A percentile compares a stretch with the other conserved stretches of the same genome.
Conservation (phyloP, 805 yeast genomes). For the Cyberlindnera petersonii region DNA sequence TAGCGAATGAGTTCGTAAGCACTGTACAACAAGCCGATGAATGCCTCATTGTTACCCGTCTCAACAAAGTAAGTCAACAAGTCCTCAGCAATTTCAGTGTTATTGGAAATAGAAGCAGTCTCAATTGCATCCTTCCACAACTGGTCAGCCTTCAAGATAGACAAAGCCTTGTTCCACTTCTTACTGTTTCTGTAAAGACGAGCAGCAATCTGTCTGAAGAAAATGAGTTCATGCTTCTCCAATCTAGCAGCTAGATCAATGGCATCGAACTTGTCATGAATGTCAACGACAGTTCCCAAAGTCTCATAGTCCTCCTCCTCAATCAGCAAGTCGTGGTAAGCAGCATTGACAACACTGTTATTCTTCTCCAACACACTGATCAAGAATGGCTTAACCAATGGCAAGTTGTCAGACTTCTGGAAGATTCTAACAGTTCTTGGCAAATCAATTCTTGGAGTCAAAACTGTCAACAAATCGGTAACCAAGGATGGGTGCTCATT, state of each 20-base stretch:
- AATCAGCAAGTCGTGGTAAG: conserved; percentile 90
- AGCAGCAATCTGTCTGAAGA: conserved; percentile 96
- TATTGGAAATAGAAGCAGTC: conserved; percentile 82
- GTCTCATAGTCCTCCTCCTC: conserved; percentile 97
- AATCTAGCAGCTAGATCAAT: conserved; percentile 88
- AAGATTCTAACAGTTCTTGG: conserved; percentile 93
- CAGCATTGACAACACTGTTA: conserved; percentile 85
- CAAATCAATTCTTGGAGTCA: conserved; percentile 87
- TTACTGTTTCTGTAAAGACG: conserved; percentile 89
- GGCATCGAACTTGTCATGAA: conserved; percentile 88
- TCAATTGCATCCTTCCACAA: conserved; percentile 92
- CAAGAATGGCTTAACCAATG: conserved; percentile 92
- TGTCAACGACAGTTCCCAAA: conserved; percentile 79
- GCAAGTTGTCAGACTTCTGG: conserved; percentile 92
- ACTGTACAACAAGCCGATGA: conserved; percentile 81
- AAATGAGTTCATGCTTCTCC: conserved; percentile 85
- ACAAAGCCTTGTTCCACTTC: conserved; percentile 86
- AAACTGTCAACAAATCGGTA: conserved; percentile 77
- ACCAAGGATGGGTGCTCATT: conserved; percentile 87
- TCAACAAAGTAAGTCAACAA: conserved; percentile 88
- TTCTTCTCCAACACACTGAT: conserved; percentile 88
- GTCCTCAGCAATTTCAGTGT: conserved; percentile 82
- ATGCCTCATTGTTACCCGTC: conserved; percentile 93
- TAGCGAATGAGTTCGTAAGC: conserved; percentile 76
- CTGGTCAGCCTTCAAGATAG: conserved; percentile 85